Conservation (phyloP, 805 yeast species). For the Wickerhamiella cacticola region DNA sequence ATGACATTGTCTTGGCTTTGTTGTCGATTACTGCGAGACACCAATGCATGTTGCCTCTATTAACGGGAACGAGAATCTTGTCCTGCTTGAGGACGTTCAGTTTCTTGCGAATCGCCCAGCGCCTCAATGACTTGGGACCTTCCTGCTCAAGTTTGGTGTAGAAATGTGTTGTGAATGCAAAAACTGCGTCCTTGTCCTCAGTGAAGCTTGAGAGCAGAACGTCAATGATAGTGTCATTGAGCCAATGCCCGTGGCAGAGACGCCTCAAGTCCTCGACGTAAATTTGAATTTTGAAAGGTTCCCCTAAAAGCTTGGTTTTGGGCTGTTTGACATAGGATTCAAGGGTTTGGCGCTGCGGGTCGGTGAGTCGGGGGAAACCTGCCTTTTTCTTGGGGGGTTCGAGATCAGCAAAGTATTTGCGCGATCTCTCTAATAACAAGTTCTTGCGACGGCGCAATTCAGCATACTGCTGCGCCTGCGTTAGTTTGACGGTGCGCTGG, state of each 20-base stretch:
- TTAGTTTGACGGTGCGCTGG: background rate
- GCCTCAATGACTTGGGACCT: conserved; percentile 70
- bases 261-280: conserved; percentile 57
- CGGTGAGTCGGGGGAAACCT: background rate
- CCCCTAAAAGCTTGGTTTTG: conserved; percentile 8
- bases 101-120: conserved; percentile 75
- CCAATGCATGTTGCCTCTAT: conserved; percentile 79
- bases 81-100: conserved; percentile 52
- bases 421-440: background rate
- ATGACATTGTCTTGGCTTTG: conserved; percentile 43
- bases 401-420: background rate
- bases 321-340: conserved; percentile 1
- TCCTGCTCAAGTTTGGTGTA: conserved; percentile 54
- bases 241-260: conserved; percentile 61
- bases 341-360: background rate
- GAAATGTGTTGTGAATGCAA: conserved; percentile 81
- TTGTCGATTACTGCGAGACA: conserved; percentile 72
- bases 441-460: conserved; percentile 9
- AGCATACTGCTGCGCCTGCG: background rate
- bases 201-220: conserved; percentile 47
- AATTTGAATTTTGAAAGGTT: conserved; percentile 41
- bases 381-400: background rate
- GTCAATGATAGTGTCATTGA: conserved; percentile 85
- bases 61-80: conserved; percentile 72
- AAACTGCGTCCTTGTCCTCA: conserved; percentile 27